Evolutionary conservation across 768 basidiomycete genomes (phyloP).

Genomic region (Tulasnella sp.): DNA sequence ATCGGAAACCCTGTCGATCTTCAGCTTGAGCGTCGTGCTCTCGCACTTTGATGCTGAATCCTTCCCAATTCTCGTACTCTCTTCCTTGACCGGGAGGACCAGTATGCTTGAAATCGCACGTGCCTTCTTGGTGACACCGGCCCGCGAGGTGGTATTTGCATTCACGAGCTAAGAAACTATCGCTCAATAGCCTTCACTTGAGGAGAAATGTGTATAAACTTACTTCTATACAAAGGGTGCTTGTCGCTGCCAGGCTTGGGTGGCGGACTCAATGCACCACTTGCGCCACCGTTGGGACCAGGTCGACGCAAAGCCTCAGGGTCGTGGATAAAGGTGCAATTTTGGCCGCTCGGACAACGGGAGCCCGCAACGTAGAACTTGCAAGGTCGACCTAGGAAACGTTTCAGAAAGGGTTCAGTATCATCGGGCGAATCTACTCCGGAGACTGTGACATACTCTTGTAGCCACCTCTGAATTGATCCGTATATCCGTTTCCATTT

Average conservation of each 20-base stretch:
- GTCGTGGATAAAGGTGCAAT: constrained; percentile 13
- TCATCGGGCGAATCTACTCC: neutral
- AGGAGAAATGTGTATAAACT: neutral
- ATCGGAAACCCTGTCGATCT: neutral
- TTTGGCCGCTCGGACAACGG: constrained; percentile 8
- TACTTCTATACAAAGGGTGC: constrained; percentile 10
- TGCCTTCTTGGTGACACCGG: constrained; percentile 7
- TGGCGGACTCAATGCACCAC: neutral
- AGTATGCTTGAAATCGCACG: constrained; percentile 9
- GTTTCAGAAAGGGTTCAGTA: neutral
- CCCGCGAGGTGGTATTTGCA: constrained; percentile 13
- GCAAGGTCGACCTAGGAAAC: constrained; percentile 2
- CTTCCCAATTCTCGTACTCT: constrained; percentile 10
- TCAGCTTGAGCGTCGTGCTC: neutral
- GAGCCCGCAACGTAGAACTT: constrained; percentile 11
- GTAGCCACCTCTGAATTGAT: neutral
- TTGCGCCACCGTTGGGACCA: neutral
- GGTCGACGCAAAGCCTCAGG: constrained; percentile 4
- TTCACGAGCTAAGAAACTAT: constrained; percentile 1
- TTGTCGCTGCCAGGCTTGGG: neutral
- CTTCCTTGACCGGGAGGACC: constrained; percentile 12
- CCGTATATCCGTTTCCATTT: neutral
- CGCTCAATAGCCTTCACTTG: neutral
- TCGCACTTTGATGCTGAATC: neutral
- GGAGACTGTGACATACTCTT: neutral